Evolutionary conservation across 108 stramenopile species (phyloP).

Genomic region (Skeletonema grethae): DNA sequence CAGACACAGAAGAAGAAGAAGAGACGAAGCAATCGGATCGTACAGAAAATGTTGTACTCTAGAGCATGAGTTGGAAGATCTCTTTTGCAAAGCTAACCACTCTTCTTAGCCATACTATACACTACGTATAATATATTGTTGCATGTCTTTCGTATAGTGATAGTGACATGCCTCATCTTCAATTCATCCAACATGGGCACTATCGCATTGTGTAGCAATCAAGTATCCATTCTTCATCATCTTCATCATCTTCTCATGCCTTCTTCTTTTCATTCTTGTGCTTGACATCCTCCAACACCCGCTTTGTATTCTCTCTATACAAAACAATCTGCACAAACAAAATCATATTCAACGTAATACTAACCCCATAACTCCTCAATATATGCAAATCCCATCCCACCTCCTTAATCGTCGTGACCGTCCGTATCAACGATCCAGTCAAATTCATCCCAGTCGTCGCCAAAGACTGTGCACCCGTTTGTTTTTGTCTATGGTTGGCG

Average conservation of each 20-base stretch:
- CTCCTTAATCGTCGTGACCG: constrained; percentile 78
- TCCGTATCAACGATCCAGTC: constrained; percentile 61
- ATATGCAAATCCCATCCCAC: constrained; percentile 76
- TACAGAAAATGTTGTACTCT: constrained; percentile 8
- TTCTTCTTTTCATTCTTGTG: constrained; percentile 65
- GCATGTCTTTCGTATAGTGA: too few relatives aligned
- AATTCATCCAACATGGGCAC: too few relatives aligned
- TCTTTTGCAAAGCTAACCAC: neutral
- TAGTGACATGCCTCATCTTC: too few relatives aligned
- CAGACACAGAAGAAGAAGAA: neutral
- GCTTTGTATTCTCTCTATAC: constrained; percentile 63
- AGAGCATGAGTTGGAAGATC: constrained; percentile 6
- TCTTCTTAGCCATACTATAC: too few relatives aligned
- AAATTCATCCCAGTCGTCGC: constrained; percentile 72
- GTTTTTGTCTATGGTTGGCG: constrained; percentile 59
- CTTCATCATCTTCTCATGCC: constrained; percentile 9
- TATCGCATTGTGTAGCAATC: too few relatives aligned
- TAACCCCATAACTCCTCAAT: constrained; percentile 55
- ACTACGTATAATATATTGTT: too few relatives aligned
- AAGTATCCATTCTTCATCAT: too few relatives aligned
- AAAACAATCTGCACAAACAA: constrained; percentile 66
- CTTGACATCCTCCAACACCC: constrained; percentile 41
- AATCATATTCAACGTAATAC: constrained; percentile 54
- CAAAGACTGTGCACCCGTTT: constrained; percentile 76
- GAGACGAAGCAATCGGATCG: neutral